Percentiles rank a stretch among this genome's conserved stretches.
Evolutionary conservation across 345 rosid species (phyloP).

Genomic region (Sapria himalayana): DNA sequence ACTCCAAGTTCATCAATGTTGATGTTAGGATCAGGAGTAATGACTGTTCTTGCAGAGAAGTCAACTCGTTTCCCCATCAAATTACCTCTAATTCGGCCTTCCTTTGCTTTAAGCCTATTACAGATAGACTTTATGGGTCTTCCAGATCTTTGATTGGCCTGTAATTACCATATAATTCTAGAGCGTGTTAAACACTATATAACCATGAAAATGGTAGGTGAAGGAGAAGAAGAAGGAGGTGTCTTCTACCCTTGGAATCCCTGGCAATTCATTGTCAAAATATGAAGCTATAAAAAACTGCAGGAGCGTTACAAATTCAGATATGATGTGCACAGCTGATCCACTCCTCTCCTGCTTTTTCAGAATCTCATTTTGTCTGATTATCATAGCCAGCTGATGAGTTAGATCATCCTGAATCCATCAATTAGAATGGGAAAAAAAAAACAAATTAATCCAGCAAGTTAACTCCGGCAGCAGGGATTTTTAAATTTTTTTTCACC

Average conservation of each 20-base stretch:
- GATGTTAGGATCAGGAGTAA: constrained; percentile 93
- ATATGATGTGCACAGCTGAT: constrained; percentile 89
- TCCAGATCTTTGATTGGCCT: constrained; percentile 98
- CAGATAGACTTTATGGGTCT: constrained; percentile 93
- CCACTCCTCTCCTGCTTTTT: constrained; percentile 86
- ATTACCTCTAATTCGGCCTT: constrained; percentile 90
- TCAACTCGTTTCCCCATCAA: constrained; percentile 98
- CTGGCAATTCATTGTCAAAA: constrained; percentile 94
- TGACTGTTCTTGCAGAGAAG: constrained; percentile 94
- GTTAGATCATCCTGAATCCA: constrained; percentile 74
- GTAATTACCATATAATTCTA: no score
- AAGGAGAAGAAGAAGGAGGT: no score
- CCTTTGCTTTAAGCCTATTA: constrained; percentile 93
- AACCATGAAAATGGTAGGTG: no score
- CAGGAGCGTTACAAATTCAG: constrained; percentile 83
- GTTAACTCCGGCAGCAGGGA: no score
- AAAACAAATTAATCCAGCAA: neutral
- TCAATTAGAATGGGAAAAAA: constrained; percentile 11
- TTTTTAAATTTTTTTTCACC: no score
- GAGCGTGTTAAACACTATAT: neutral
- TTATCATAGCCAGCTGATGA: constrained; percentile 83
- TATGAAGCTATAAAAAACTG: constrained; percentile 92
- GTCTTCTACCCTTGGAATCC: constrained; percentile 99
- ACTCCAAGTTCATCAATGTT: constrained; percentile 91
- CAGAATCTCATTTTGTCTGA: constrained; percentile 78